Percentiles rank a stretch among this genome's conserved stretches.
Conservation (phyloP, 768 basidiomycete species). For the Trametes maxima region DNA sequence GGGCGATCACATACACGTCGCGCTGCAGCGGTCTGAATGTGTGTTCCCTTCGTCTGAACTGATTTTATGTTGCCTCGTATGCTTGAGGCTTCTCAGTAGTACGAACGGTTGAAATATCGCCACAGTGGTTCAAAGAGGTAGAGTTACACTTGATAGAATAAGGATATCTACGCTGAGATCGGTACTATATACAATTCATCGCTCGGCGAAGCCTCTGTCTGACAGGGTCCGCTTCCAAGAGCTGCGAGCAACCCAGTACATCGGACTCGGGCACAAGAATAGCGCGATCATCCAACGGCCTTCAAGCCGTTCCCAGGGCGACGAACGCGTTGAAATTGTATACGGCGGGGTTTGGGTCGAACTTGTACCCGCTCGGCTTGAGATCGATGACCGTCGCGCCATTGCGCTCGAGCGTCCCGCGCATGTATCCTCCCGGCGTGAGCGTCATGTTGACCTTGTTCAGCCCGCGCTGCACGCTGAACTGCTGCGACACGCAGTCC, state of each 20-base stretch:
- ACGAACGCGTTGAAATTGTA: constrained; percentile 71
- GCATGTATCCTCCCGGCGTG: constrained; percentile 54
- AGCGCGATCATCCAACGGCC: background rate
- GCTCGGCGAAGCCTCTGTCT: no score
- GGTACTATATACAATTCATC: no score
- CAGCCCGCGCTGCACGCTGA: constrained; percentile 50
- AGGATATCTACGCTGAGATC: no score
- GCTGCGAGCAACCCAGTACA: background rate
- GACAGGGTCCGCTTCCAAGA: no score
- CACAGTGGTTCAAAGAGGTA: no score
- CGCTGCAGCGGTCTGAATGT: no score
- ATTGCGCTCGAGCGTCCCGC: constrained; percentile 53
- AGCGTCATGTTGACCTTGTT: constrained; percentile 62
- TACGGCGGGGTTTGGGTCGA: constrained; percentile 33
- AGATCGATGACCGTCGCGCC: constrained; percentile 53
- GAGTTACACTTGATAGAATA: no score
- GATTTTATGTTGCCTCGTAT: no score
- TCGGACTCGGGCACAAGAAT: background rate
- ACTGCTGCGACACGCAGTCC: constrained; percentile 39
- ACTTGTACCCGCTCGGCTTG: constrained; percentile 47
- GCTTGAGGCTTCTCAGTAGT: no score
- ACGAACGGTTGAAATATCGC: no score
- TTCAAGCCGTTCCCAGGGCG: constrained; percentile 28
- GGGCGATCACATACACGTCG: no score
- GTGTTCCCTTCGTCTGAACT: no score